Conservation (phyloP, 208 protist genomes). For the Leptomonas pyrrhocoris region DNA sequence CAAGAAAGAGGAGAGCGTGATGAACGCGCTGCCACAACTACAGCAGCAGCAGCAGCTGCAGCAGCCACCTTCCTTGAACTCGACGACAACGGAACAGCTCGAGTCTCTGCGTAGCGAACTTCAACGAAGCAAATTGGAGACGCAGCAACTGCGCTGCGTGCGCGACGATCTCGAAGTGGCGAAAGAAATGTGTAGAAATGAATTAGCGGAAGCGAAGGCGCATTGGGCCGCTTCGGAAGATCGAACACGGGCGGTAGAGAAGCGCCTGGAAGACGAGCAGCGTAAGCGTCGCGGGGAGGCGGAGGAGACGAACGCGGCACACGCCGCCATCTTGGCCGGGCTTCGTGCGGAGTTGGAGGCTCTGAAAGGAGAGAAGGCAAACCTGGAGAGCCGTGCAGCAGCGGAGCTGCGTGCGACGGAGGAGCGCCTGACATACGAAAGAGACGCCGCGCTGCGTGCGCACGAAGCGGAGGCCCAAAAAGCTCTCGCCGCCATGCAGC, state of each 20-base stretch:
- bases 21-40: neutral
- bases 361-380: neutral
- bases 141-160: neutral
- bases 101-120: slow-evolving; percentile 2
- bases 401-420: slow-evolving; percentile 2
- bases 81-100: neutral
- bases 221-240: neutral
- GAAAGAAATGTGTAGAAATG: neutral
- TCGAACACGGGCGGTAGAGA: neutral
- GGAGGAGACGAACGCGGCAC: neutral
- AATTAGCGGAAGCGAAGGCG: neutral
- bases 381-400: neutral
- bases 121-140: neutral
- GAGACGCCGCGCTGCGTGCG: neutral
- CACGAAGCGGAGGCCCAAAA: neutral
- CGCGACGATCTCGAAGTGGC: neutral
- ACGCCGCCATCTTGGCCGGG: neutral
- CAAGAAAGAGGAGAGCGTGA: neutral
- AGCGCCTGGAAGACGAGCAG: neutral
- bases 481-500: slow-evolving; percentile 9
- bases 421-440: neutral
- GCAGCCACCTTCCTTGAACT: neutral
- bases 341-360: slow-evolving; percentile 1
- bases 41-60: neutral
- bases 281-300: neutral